Evolutionary conservation across 371 early-diverging fungal species (phyloP), one percentile per base, ranked within the genome.

Genomic region (Lichtheimia hyalospora): DNA sequence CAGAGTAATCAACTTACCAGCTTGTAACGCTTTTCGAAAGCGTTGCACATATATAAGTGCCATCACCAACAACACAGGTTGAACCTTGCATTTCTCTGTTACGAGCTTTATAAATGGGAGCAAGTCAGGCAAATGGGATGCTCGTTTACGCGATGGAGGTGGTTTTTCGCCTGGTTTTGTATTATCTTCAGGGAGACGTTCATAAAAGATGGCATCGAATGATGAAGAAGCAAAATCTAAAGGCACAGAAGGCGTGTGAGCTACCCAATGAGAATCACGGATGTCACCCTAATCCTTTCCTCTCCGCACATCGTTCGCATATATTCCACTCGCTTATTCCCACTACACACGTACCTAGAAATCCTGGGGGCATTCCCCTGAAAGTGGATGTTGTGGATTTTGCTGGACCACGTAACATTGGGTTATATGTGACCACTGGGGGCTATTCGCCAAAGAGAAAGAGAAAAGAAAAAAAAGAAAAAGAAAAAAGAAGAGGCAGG

Each of bases 11-110:
- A 14, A 43, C 34, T 67, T 71, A 75, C 73, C 67, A 49, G 70
- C 39, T 55, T 77, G 80, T 14, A 80, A 55, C 14, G 70, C 49
- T 3, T 64, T 68, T 48, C 72, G 70, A 24, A 80, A 76, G 20
- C 80, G 67, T 51, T 80, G 74, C 10, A 76, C 80, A 49, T 80
- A 80, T 34, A 80, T 74, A 4, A 80, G 58, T 14, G 80, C 80
- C 63, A 80, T 73, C 16, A 80, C 64, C 27, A 80, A 59, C 16
- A 71, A 70, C 6, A 77, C 57, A 3, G 77, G 73, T 51, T 70
- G 64, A 7, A 80, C 63, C 42, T 68, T 64, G 52, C 80, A 80
- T 61, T 74, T 80, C 41, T 76, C 80, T 13, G 75, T 77, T 12
- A 80, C 70, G 4, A 74, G 58, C 34, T 68, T 62, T 14, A 80